Base-by-base conservation (phyloP, 2,329 filamentous ascomycete species). In the Colletotrichum tofieldiae region DNA sequence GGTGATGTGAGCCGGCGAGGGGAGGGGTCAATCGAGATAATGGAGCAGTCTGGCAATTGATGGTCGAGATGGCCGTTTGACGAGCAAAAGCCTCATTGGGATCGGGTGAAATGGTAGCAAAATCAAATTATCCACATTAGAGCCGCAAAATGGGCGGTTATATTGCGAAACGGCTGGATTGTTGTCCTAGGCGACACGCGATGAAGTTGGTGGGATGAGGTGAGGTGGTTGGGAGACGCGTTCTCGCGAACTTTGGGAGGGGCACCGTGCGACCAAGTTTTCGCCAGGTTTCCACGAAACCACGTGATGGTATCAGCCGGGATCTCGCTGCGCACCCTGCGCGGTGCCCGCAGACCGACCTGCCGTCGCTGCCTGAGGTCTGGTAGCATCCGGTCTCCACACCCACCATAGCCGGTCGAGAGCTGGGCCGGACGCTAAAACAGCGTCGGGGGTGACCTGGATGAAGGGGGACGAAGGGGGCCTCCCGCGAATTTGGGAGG, bases 221-320 rank as follows among this genome's bases (percentile, higher is more conserved):
- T 80, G 81, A 82, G 76, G 82, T 83, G 78, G 78, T 77, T 76
- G 82, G 81, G 79, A 82, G 82, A 84, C 84, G 84, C 84, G 84
- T 79, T 81, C 77, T 80, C 78, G 79, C 79, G 77, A 76, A 49
- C 55, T 35, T 64, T 60, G 35, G 47, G 67, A 43, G 61, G 54
- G 64, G 59, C 76, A 76, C 76, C 75, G 78, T 79, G 77, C 64
- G 72, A 75, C 78, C 74, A 43, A 73, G 77, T 75, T 75, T 73
- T 77, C 82, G 79, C 83, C 81, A 84, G 78, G 78, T 80, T 78
- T 77, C 77, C 84, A 81, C 83, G 83, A 82, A 82, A 81, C 79
- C 83, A 85, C 83, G 83, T 85, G 83, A 85, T 71, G 65, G 43
- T 9, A 11, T 14, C n/a, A 23, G 11, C 12, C 29, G 14, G 35